phyloP scores from a whole-genome alignment of 2,329 filamentous ascomycete species.

The Myrmaecium sp. region DNA sequence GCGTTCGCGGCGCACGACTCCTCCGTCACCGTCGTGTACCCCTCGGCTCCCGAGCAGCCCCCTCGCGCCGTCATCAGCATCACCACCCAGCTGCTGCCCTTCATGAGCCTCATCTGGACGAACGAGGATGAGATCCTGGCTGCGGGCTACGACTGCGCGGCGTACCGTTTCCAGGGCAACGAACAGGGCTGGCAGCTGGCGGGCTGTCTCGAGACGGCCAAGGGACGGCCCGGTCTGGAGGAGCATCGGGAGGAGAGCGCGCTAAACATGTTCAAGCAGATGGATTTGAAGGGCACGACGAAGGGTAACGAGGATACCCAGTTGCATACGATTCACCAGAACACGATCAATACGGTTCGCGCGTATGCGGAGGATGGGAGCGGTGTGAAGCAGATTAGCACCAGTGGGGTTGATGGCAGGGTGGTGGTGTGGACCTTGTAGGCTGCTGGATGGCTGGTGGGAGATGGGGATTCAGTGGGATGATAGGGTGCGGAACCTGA shows the following conservation, averaged over 20 bases:
- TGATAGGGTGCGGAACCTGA: too few relatives aligned
- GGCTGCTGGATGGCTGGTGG: too few relatives aligned
- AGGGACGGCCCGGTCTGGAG: constrained; percentile 35
- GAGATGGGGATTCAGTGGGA: background rate
- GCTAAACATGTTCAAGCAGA: constrained; percentile 95
- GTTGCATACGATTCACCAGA: constrained; percentile 90
- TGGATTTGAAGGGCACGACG: constrained; percentile 96
- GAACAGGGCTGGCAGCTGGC: constrained; percentile 68
- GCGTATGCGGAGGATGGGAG: constrained; percentile 51
- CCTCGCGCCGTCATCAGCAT: constrained; percentile 82
- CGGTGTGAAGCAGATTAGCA: constrained; percentile 64
- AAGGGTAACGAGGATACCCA: constrained; percentile 84
- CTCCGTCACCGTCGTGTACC: constrained; percentile 92
- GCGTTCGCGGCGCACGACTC: constrained; percentile 93
- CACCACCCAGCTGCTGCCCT: constrained; percentile 76
- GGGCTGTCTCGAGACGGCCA: constrained; percentile 53
- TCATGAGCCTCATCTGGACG: constrained; percentile 86
- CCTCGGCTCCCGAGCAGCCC: constrained; percentile 74
- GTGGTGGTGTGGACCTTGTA: constrained; percentile 31
- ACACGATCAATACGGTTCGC: constrained; percentile 77
- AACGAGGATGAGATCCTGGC: constrained; percentile 86
- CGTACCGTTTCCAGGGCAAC: constrained; percentile 71
- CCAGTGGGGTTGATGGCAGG: constrained; percentile 30
- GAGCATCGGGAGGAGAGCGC: constrained; percentile 74
- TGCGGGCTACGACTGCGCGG: constrained; percentile 76